Base-by-base conservation (phyloP, 192 early-diverging fungal species). In the Coemansia umbellata region DNA sequence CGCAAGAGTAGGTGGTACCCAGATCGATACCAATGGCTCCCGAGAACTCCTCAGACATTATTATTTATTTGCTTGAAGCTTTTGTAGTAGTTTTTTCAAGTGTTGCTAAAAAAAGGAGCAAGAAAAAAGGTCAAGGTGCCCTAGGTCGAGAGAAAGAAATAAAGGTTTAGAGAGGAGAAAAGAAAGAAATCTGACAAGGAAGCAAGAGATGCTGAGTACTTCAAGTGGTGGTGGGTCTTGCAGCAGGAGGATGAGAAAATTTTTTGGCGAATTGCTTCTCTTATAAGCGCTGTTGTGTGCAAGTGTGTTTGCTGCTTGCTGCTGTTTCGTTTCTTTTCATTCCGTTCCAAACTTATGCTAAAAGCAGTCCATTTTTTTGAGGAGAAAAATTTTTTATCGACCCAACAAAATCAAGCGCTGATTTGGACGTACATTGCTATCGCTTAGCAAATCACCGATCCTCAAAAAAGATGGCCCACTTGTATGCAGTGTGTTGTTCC, bases 1-100 rank as follows among this genome's bases (percentile, higher is more conserved):
- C 87, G 69, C 87, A 91, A 62, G 91, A 92, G 86, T 98, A 98
- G 67, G 91, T 97, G 58, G 94, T 97, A 65, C 94, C 94, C 71
- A 97, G 82, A 84, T 97, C 94, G 78, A 97, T 94, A 83, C 92
- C 94, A 63, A 96, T 85, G 61, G 91, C 91, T 30, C 81, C 81
- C 39, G 55, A 41, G 40, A 67, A 78, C 37, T 69, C 66, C 55
- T 77, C 74, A 55, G 60, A 55, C 67, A 63, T 74, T 31, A 36
- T 70, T 41, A 48, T 57, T 53, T 26, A 26, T 40, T 24, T 54
- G 23, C 6, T 13, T 33, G 32, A 6, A 41, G 19, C 5, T 41
- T 8, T 41, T 19, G 8, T 13, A 17, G 40, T 41, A 10, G 40
- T 8, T 13, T 15, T 19, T 41, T 17, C 6, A 47, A 7, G 17